These are phyloP conservation scores for Solanum ahanhuiri DNA, from an alignment of 257 asterid genomes.

Conservation along the genomic window DNA sequence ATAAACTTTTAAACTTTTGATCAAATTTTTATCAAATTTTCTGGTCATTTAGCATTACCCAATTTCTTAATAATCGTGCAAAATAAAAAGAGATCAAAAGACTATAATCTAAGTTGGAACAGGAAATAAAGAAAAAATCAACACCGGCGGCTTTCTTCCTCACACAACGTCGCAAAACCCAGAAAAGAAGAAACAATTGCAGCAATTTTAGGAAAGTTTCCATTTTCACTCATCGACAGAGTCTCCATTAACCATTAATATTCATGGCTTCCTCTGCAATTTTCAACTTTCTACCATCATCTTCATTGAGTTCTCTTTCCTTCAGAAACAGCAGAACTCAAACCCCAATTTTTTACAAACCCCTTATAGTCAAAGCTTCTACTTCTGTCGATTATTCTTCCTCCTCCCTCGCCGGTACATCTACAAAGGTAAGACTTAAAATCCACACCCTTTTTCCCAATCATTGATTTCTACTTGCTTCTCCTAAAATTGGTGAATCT, in stretches of 20 bases:
- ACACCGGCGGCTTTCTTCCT: neutral
- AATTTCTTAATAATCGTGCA: too few species aligned
- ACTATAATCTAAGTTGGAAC: neutral
- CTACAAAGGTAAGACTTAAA: slow-evolving; percentile 9
- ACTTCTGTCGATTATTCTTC: slow-evolving; percentile 33
- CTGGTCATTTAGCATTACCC: too few species aligned
- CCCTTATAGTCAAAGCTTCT: slow-evolving; percentile 31
- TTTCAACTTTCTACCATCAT: slow-evolving; percentile 23
- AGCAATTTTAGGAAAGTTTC: neutral
- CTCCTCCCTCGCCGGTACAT: slow-evolving; percentile 11
- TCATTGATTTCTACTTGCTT: neutral
- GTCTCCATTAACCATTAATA: neutral
- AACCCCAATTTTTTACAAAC: slow-evolving; percentile 7
- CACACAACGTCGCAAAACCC: neutral
- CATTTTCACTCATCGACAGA: neutral
- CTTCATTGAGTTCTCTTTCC: neutral
- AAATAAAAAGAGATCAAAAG: too few species aligned
- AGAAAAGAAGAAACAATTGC: neutral
- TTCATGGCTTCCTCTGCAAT: slow-evolving; percentile 42
- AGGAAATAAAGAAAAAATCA: neutral
- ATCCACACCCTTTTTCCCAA: neutral
- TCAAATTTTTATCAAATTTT: too few species aligned
- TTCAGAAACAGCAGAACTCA: slow-evolving; percentile 16
- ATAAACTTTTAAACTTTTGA: too few species aligned
- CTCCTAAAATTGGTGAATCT: neutral